phyloP scores from a whole-genome alignment of 495 filamentous ascomycete species.

The Tuber brumale region DNA sequence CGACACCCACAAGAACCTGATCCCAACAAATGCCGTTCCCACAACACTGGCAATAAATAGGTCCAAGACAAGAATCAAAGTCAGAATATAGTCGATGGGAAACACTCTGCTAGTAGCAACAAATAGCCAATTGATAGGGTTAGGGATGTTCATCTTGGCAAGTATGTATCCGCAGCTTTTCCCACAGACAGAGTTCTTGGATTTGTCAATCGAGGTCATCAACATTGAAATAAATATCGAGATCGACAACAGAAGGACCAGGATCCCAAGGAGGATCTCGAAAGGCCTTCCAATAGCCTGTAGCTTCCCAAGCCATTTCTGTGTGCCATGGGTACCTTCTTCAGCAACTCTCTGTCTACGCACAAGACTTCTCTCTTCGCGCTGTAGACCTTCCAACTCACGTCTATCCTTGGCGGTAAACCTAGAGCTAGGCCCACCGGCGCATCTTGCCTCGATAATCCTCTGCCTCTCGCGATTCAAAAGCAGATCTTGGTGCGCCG shows the following conservation, averaged over 20 bases:
- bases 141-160: conserved; percentile 84
- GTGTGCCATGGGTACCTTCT: conserved; percentile 61
- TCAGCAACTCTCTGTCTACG: conserved; percentile 81
- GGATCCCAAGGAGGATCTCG: conserved; percentile 75
- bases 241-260: conserved; percentile 63
- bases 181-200: conserved; percentile 88
- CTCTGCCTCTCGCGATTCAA: conserved; percentile 84
- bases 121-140: conserved; percentile 88
- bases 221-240: conserved; percentile 86
- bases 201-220: conserved; percentile 91
- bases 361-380: conserved; percentile 86
- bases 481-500: conserved; percentile 70
- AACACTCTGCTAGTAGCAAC: conserved; percentile 75
- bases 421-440: conserved; percentile 60
- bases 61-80: conserved; percentile 71
- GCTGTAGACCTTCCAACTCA: conserved; percentile 75
- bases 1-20: conserved; percentile 89
- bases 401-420: conserved; percentile 77
- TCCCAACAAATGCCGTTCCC: conserved; percentile 77
- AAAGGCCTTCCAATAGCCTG: conserved; percentile 72
- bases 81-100: conserved; percentile 86
- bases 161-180: conserved; percentile 86
- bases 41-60: conserved; percentile 81
- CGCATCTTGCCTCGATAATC: conserved; percentile 79
- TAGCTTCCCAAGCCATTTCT: conserved; percentile 66